Percentiles rank a stretch among this genome's conserved stretches.
phyloP scores from a whole-genome alignment of 1,284 basidiomycete species.

The Cryptococcus hybrid region DNA sequence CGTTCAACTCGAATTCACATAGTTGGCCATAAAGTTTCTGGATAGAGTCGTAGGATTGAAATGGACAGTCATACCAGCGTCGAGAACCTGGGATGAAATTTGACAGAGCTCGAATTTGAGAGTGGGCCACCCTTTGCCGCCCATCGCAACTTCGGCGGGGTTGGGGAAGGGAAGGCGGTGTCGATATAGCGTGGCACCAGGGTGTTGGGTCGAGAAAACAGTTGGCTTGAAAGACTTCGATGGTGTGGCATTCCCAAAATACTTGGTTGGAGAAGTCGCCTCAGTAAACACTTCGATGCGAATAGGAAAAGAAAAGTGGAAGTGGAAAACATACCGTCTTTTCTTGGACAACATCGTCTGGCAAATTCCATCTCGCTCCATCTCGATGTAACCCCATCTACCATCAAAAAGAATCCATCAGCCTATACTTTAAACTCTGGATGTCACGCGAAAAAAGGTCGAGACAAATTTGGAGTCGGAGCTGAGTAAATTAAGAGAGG shows the following conservation, averaged over 20 bases:
- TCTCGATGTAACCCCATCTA: conserved; percentile 45
- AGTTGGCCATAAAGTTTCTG: conserved; percentile 22
- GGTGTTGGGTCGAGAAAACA: conserved; percentile 32
- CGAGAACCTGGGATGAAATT: conserved; percentile 15
- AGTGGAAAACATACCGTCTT: conserved; percentile 16
- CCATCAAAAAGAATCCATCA: too few species aligned
- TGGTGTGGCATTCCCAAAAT: conserved; percentile 34
- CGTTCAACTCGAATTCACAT: conserved; percentile 22
- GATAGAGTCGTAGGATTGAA: conserved; percentile 20
- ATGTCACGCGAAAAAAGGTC: background rate
- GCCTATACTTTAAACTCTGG: too few species aligned
- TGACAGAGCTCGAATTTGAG: conserved; percentile 31
- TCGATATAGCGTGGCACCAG: conserved; percentile 28
- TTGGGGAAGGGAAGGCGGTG: conserved; percentile 24
- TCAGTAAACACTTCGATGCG: too few species aligned
- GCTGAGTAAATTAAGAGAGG: too few species aligned
- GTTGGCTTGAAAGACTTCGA: conserved; percentile 34
- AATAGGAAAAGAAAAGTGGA: too few species aligned
- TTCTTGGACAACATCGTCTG: conserved; percentile 33
- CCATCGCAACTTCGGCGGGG: conserved; percentile 11
- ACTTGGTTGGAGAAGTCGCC: conserved; percentile 15
- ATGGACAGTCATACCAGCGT: conserved; percentile 19
- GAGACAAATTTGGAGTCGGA: background rate
- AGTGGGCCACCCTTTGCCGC: conserved; percentile 20
- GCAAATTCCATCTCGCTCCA: conserved; percentile 41